Percentiles rank a stretch among this genome's conserved stretches.
phyloP scores from a whole-genome alignment of 805 yeast species.

The Nadsonia fulvescens region DNA sequence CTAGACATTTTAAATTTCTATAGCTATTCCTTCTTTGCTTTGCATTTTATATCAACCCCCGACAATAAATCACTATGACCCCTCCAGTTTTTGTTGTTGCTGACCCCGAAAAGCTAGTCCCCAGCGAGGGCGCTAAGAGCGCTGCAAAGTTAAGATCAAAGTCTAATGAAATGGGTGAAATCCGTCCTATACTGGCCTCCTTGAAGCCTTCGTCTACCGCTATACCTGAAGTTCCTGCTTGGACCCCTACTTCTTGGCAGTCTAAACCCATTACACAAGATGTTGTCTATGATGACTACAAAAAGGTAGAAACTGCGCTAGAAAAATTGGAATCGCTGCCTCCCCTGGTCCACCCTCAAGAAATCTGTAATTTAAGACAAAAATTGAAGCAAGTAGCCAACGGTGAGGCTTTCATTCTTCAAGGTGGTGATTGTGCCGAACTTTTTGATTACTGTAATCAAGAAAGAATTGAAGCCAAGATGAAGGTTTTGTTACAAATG shows the following conservation, averaged over 20 bases:
- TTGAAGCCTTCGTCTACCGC: background rate
- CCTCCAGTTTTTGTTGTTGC: constrained; percentile 14
- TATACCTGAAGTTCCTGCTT: constrained; percentile 10
- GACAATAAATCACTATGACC: constrained; percentile 1
- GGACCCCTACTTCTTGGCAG: constrained; percentile 27
- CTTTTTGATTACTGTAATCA: constrained; percentile 25
- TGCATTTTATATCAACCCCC: background rate
- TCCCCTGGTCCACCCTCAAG: constrained; percentile 23
- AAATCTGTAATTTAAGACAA: constrained; percentile 19
- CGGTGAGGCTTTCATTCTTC: constrained; percentile 26
- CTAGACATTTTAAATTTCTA: background rate
- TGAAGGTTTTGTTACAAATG: constrained; percentile 26
- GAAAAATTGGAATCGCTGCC: constrained; percentile 25
- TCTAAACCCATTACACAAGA: constrained; percentile 25
- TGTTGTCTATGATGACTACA: constrained; percentile 23
- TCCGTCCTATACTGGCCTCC: constrained; percentile 6
- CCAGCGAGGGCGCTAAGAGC: constrained; percentile 20
- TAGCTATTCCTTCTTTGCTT: background rate
- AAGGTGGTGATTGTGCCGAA: constrained; percentile 29
- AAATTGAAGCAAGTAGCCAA: constrained; percentile 23
- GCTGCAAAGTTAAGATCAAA: constrained; percentile 23
- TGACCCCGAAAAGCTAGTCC: constrained; percentile 19
- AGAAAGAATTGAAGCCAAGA: constrained; percentile 23
- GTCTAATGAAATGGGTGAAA: constrained; percentile 13
- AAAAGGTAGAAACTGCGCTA: constrained; percentile 21